Evolutionary conservation across 1,139 yeast species (phyloP).

Genomic region (Pneumocystis murina): DNA sequence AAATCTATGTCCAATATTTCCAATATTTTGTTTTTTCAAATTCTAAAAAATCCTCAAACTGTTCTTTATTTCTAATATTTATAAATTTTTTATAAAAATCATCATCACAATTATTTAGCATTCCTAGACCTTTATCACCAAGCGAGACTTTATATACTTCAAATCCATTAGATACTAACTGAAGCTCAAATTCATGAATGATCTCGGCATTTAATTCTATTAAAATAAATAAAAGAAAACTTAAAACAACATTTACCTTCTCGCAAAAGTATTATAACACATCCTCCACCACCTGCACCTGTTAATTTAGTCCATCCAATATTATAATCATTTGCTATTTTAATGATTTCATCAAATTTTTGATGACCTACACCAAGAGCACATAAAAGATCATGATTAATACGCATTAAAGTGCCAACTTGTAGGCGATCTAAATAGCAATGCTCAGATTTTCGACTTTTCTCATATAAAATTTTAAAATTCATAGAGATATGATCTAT

Average conservation of each 20-base stretch:
- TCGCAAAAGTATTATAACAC: constrained; percentile 74
- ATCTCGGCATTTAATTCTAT: constrained; percentile 22
- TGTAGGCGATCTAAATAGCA: background rate
- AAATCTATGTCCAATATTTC: constrained; percentile 41
- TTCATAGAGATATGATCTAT: constrained; percentile 37
- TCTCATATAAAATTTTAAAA: constrained; percentile 36
- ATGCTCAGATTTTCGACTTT: constrained; percentile 27
- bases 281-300: constrained; percentile 99
- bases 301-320: constrained; percentile 87
- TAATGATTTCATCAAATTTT: constrained; percentile 55
- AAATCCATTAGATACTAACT: constrained; percentile 37
- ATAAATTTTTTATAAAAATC: constrained; percentile 25
- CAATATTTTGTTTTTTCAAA: constrained; percentile 32
- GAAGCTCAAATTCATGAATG: constrained; percentile 23
- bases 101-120: constrained; percentile 24
- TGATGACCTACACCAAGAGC: constrained; percentile 91
- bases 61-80: constrained; percentile 28
- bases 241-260: constrained; percentile 24
- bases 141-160: constrained; percentile 69
- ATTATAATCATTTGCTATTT: constrained; percentile 41
- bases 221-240: constrained; percentile 17
- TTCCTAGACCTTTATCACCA: constrained; percentile 83
- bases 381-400: constrained; percentile 78
- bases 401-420: constrained; percentile 52
- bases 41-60: constrained; percentile 36